Evolutionary conservation across 495 filamentous ascomycete species (phyloP), one percentile per base, ranked within the genome.

Genomic region (Hapsidospora chrysogenum): DNA sequence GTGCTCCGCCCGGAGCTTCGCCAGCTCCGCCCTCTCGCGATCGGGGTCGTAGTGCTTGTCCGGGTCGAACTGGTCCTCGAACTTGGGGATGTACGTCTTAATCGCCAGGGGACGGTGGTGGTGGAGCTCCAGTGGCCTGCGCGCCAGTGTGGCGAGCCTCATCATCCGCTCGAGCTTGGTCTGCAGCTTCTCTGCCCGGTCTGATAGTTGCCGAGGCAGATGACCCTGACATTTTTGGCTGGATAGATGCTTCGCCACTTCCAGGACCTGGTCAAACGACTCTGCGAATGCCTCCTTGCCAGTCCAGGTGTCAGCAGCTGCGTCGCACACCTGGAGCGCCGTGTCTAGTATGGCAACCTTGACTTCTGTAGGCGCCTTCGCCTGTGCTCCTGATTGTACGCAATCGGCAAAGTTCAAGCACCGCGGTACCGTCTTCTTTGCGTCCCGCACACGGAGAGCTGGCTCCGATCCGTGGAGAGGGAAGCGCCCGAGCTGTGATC

Each of bases 1-100:
- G 70, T 83, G 75, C 60, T 99, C 87, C 31, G 76, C 74, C 57
- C 71, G 74, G 47, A 99, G 65, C 46, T 82, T 85, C 43, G 71
- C 73, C 31, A 72, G 43, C 41, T 92, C 84, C n/a, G 76, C 70
- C 17, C 89, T 80, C 49, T 89, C 85, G 35, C 73, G 72, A 53
- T 96, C 76, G 1, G 84, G 83, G 47, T 99, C 89, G 67, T 96
- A 94, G 65, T 92, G 87, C 56, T 81, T 85, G 63, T 82, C 70
- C 9, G 85, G 89, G 53, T 86, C 85, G 73, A 85, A 99, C 42
- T 71, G 61, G 53, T 93, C 85, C 60, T 99, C 92, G 63, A 96
- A 99, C 59, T 93, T 95, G 45, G 89, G 89, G 17, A 94, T 76
- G 30, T 76, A 75, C 7, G 75, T 73, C 47, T 85, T 83, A 58